Evolutionary conservation across 495 filamentous ascomycete species (phyloP).

Genomic region (Xylaria telfairii): DNA sequence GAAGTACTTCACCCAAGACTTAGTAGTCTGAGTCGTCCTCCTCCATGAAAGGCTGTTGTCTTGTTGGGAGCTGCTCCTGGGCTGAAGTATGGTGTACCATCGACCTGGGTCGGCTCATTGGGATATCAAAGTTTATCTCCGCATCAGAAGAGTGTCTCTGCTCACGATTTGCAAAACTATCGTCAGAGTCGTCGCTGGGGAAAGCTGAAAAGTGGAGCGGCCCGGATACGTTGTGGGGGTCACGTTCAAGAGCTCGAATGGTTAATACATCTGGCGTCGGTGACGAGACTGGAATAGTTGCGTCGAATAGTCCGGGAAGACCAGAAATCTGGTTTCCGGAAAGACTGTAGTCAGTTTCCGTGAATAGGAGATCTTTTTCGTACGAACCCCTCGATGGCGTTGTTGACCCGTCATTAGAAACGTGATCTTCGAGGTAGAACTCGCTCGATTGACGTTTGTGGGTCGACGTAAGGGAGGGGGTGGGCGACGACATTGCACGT

Average conservation of each 20-base stretch:
- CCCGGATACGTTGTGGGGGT: slow-evolving; percentile 15
- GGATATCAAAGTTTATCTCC: slow-evolving; percentile 38
- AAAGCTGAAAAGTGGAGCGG: slow-evolving; percentile 29
- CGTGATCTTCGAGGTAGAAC: slow-evolving; percentile 26
- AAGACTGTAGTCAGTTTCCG: slow-evolving; percentile 43
- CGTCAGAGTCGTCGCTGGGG: slow-evolving; percentile 29
- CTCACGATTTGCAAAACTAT: slow-evolving; percentile 2
- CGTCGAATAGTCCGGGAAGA: slow-evolving; percentile 46
- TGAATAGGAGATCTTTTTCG: slow-evolving; percentile 53
- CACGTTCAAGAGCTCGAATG: slow-evolving; percentile 20
- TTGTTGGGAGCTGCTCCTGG: neutral
- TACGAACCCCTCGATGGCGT: slow-evolving; percentile 40
- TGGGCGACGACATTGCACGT: neutral
- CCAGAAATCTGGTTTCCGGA: slow-evolving; percentile 46
- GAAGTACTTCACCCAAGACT: neutral
- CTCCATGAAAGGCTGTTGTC: slow-evolving; percentile 18
- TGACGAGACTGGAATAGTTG: slow-evolving; percentile 13
- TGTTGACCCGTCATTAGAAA: slow-evolving; percentile 20
- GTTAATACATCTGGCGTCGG: slow-evolving; percentile 6
- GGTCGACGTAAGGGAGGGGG: neutral
- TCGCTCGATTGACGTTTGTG: slow-evolving; percentile 4
- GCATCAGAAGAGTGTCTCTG: slow-evolving; percentile 31
- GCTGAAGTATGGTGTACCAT: neutral
- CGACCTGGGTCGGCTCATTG: slow-evolving; percentile 18
- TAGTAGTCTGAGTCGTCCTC: slow-evolving; percentile 23